A percentile compares a stretch with the other conserved stretches of the same genome.
Conservation (phyloP, 2,329 filamentous ascomycete species). For the Fusarium sp. region DNA sequence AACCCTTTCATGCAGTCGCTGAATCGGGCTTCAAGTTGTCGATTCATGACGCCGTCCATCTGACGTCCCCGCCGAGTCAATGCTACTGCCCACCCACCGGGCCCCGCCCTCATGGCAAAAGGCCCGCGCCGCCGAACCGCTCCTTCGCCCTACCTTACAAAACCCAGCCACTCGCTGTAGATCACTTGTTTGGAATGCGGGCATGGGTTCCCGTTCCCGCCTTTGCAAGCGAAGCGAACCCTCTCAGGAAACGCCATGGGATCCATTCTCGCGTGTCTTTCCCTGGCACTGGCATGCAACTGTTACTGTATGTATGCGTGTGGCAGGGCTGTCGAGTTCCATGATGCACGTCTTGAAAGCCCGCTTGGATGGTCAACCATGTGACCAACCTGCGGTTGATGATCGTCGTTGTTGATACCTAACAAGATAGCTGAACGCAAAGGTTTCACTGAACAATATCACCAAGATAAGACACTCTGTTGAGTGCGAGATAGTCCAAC, state of each 20-base stretch:
- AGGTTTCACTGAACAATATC: neutral
- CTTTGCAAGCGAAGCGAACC: neutral
- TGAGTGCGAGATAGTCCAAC: neutral
- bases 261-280: constrained; percentile 29
- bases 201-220: neutral
- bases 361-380: constrained; percentile 26
- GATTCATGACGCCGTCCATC: neutral
- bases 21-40: neutral
- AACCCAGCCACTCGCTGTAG: constrained; percentile 16
- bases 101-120: constrained; percentile 11
- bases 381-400: constrained; percentile 12
- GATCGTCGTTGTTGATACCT: neutral
- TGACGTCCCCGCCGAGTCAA: constrained; percentile 23
- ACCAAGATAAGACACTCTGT: neutral
- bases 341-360: constrained; percentile 4
- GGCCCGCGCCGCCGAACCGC: constrained; percentile 33
- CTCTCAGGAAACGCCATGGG: constrained; percentile 4
- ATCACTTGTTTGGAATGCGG: constrained; percentile 19
- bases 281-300: constrained; percentile 7
- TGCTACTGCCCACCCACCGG: neutral
- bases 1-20: neutral
- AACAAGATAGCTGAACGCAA: neutral
- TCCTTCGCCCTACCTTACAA: neutral
- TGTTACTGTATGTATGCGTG: neutral
- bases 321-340: constrained; percentile 6